A percentile compares a stretch with the other conserved stretches of the same genome.
phyloP scores from a whole-genome alignment of 352 stramenopile species.

The Pythium brassicae region DNA sequence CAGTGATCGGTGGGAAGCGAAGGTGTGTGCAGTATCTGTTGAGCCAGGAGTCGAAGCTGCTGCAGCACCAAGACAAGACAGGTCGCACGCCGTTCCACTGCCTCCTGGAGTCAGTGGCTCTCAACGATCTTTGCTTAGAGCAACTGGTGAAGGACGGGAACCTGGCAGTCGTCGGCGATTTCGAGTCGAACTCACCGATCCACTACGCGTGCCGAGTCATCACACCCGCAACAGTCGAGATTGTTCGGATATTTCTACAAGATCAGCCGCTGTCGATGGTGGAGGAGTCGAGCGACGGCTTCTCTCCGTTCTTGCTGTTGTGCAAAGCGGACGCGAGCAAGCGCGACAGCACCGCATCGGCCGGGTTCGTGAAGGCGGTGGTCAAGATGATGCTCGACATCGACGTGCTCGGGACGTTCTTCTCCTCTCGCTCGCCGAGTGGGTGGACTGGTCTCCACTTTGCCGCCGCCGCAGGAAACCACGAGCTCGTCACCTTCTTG shows the following conservation, averaged over 20 bases:
- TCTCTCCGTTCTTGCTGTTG: constrained; percentile 48
- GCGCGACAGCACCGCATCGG: constrained; percentile 10
- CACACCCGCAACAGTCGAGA: constrained; percentile 38
- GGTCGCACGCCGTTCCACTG: constrained; percentile 54
- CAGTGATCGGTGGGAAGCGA: constrained; percentile 32
- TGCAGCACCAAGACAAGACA: constrained; percentile 46
- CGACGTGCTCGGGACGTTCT: constrained; percentile 53
- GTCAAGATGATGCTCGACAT: constrained; percentile 51
- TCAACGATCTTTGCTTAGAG: constrained; percentile 44
- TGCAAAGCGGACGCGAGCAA: constrained; percentile 21
- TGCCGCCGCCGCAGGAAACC: constrained; percentile 37
- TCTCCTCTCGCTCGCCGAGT: constrained; percentile 27
- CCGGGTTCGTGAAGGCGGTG: constrained; percentile 23
- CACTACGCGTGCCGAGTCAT: constrained; percentile 60
- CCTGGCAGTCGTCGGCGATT: constrained; percentile 40
- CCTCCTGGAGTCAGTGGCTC: constrained; percentile 39
- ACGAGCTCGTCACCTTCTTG: constrained; percentile 37
- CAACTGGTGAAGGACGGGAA: constrained; percentile 25
- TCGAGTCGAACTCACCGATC: constrained; percentile 43
- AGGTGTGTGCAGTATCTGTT: constrained; percentile 34
- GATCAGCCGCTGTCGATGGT: constrained; percentile 27
- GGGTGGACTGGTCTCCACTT: constrained; percentile 59
- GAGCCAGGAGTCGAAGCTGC: constrained; percentile 31
- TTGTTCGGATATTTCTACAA: constrained; percentile 42
- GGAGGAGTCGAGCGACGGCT: constrained; percentile 29